A percentile compares a stretch with the other conserved stretches of the same genome.
phyloP scores from a whole-genome alignment of 2,329 filamentous ascomycete genomes.

The Phialophora chinensis region DNA sequence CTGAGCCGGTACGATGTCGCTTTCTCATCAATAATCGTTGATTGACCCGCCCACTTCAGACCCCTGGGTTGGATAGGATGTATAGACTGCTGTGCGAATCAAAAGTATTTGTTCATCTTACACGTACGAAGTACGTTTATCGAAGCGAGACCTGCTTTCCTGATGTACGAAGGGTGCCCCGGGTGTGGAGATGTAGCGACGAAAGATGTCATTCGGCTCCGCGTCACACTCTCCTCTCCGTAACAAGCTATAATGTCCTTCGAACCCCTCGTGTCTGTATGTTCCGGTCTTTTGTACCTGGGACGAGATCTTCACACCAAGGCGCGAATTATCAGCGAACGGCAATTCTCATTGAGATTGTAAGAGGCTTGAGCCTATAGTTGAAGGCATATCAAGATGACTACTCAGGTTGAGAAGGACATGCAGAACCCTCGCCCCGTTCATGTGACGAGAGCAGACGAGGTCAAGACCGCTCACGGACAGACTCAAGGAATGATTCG shows the following conservation, averaged over 20 bases:
- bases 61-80: background rate
- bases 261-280: background rate
- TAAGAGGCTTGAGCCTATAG: background rate
- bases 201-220: background rate
- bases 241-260: background rate
- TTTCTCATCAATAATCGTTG: background rate
- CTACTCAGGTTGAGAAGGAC: background rate
- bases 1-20: background rate
- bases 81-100: background rate
- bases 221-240: background rate
- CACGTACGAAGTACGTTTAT: background rate
- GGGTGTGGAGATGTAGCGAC: background rate
- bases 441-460: constrained; percentile 59
- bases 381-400: background rate
- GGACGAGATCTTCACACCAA: background rate
- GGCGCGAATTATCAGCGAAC: background rate
- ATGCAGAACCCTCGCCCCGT: constrained; percentile 45
- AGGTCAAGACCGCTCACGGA: constrained; percentile 53
- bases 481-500: constrained; percentile 58
- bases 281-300: background rate
- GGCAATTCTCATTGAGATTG: background rate
- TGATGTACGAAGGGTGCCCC: background rate
- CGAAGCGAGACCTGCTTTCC: background rate
- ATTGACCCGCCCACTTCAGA: background rate
- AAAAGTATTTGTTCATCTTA: background rate